Percentiles rank a stretch among this genome's conserved stretches.
phyloP scores from a whole-genome alignment of 257 asterid genomes.

The Ilex asprella region DNA sequence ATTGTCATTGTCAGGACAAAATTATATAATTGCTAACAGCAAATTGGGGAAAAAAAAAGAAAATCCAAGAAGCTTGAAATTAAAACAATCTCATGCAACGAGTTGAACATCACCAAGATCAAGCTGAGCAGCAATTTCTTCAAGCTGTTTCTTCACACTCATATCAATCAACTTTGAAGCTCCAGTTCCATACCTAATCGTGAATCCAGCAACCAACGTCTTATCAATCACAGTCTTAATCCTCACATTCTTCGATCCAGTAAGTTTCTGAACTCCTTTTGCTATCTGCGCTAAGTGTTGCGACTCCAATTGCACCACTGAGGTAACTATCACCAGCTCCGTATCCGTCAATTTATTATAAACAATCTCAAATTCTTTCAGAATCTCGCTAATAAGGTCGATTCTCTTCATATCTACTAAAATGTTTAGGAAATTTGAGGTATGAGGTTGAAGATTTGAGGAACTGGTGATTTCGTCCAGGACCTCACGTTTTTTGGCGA shows the following conservation, averaged over 20 bases:
- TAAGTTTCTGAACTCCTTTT: conserved; percentile 68
- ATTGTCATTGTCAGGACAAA: too few relatives aligned
- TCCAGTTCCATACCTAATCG: conserved; percentile 54
- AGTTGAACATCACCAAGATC: conserved; percentile 71
- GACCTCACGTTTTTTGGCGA: conserved; percentile 32
- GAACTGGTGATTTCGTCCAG: conserved; percentile 46
- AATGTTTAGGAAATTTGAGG: conserved; percentile 60
- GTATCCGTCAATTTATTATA: conserved; percentile 54
- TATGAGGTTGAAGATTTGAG: conserved; percentile 55
- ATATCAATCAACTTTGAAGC: conserved; percentile 81
- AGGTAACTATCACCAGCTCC: conserved; percentile 64
- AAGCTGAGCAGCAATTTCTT: conserved; percentile 64
- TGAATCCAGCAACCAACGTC: conserved; percentile 80
- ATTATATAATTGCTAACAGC: too few relatives aligned
- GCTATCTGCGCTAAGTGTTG: conserved; percentile 80
- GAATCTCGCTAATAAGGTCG: conserved; percentile 51
- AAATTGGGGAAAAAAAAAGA: too few relatives aligned
- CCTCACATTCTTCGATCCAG: conserved; percentile 63
- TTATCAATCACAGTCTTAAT: conserved; percentile 64
- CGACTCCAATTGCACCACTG: conserved; percentile 73
- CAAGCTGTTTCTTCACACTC: conserved; percentile 90
- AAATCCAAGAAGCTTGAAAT: too few relatives aligned
- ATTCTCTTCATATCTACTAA: conserved; percentile 64
- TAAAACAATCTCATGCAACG: conserved; percentile 27
- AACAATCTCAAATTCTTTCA: conserved; percentile 50